These are phyloP conservation scores for Phytopythium helicoides DNA, from an alignment of 352 stramenopile species.

Conservation along the genomic window DNA sequence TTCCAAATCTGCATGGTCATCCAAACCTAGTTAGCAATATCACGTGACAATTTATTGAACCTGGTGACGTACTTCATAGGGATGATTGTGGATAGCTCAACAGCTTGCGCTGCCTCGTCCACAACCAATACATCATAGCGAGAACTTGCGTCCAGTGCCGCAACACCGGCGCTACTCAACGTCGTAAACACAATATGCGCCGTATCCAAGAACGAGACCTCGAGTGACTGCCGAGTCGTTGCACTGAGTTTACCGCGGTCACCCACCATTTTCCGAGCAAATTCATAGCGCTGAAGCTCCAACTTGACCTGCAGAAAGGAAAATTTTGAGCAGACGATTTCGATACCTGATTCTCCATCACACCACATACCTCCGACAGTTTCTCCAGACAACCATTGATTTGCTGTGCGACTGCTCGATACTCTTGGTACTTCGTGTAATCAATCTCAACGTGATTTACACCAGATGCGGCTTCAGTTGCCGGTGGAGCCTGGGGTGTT, in stretches of 20 bases:
- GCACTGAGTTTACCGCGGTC: slow-evolving; percentile 61
- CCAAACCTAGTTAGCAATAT: background rate
- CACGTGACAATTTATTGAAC: background rate
- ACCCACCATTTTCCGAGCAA: slow-evolving; percentile 60
- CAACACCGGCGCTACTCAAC: slow-evolving; percentile 85
- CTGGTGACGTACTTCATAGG: slow-evolving; percentile 79
- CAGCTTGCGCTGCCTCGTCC: slow-evolving; percentile 85
- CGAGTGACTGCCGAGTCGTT: slow-evolving; percentile 70
- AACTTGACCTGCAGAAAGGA: slow-evolving; percentile 55
- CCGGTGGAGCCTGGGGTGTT: slow-evolving; percentile 17
- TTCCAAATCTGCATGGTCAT: slow-evolving; percentile 61
- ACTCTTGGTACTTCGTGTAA: slow-evolving; percentile 68
- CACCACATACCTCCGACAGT: slow-evolving; percentile 52
- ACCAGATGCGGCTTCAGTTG: slow-evolving; percentile 3
- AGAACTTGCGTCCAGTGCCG: slow-evolving; percentile 69
- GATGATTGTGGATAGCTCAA: slow-evolving; percentile 87
- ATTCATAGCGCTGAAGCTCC: slow-evolving; percentile 82
- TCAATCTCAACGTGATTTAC: slow-evolving; percentile 42
- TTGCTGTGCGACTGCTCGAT: slow-evolving; percentile 66
- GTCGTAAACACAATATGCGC: slow-evolving; percentile 93
- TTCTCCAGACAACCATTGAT: slow-evolving; percentile 81
- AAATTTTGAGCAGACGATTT: slow-evolving; percentile 6
- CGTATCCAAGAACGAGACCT: slow-evolving; percentile 87
- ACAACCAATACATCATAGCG: slow-evolving; percentile 85
- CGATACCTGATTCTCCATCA: background rate